A percentile compares a stretch with the other conserved stretches of the same genome.
Conservation (phyloP, 2,329 filamentous ascomycete species). For the Colletotrichum spinosum region DNA sequence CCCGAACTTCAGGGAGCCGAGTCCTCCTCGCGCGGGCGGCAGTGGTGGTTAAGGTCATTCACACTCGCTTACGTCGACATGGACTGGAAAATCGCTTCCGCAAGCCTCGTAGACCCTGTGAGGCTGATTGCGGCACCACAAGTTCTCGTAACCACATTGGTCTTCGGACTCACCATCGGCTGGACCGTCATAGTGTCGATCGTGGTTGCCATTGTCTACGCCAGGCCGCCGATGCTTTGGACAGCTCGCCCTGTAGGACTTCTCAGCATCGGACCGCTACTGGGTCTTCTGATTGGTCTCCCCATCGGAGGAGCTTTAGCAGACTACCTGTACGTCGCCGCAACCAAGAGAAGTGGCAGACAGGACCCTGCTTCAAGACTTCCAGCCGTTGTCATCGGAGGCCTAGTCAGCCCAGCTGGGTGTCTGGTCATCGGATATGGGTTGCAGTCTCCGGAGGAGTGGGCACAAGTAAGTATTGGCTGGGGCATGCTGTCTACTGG, state of each 20-base stretch:
- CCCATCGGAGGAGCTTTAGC: constrained; percentile 30
- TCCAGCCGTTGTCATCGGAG: constrained; percentile 34
- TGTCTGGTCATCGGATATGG: constrained; percentile 37
- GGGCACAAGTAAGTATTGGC: constrained; percentile 34
- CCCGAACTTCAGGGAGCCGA: not conserved
- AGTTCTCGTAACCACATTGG: constrained; percentile 24
- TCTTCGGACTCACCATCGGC: constrained; percentile 33
- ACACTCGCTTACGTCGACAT: constrained; percentile 22
- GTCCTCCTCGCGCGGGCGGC: not conserved
- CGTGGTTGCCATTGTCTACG: constrained; percentile 18
- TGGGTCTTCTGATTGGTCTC: constrained; percentile 23
- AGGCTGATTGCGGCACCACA: constrained; percentile 26
- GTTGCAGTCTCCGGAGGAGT: constrained; percentile 32
- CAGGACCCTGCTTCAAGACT: constrained; percentile 34
- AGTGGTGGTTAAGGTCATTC: constrained; percentile 31
- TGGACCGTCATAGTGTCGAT: constrained; percentile 28
- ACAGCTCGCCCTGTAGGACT: constrained; percentile 22
- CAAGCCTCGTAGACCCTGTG: constrained; percentile 6
- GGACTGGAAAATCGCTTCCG: constrained; percentile 22
- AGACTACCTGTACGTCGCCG: constrained; percentile 28
- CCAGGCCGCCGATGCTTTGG: constrained; percentile 25
- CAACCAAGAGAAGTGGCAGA: constrained; percentile 6
- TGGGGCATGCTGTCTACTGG: constrained; percentile 39
- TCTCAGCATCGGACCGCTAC: constrained; percentile 21
- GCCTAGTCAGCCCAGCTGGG: constrained; percentile 37